These are phyloP conservation scores for Chaetomidium leptoderma DNA, from an alignment of 495 filamentous ascomycete species.

Conservation along the genomic window DNA sequence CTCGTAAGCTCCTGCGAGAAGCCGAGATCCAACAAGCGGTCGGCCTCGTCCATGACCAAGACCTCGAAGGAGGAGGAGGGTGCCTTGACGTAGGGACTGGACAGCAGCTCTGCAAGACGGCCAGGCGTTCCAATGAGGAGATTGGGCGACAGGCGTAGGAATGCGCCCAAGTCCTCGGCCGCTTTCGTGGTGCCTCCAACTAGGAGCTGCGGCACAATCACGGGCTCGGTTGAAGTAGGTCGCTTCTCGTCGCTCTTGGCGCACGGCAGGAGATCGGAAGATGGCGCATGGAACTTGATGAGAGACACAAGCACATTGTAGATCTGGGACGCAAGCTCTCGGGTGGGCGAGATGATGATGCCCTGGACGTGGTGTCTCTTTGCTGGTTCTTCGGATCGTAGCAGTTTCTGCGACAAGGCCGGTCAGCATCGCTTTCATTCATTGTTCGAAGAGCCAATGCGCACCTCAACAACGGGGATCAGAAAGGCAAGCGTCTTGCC, in stretches of 20 bases:
- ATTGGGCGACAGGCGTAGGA: constrained; percentile 76
- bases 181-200: constrained; percentile 79
- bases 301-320: constrained; percentile 73
- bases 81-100: constrained; percentile 85
- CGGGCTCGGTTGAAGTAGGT: constrained; percentile 47
- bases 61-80: constrained; percentile 84
- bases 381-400: constrained; percentile 64
- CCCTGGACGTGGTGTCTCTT: constrained; percentile 86
- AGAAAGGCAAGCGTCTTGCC: constrained; percentile 92
- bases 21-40: constrained; percentile 87
- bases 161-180: constrained; percentile 76
- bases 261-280: constrained; percentile 56
- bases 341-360: constrained; percentile 87
- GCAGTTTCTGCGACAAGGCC: constrained; percentile 47
- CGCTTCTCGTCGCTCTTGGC: constrained; percentile 49
- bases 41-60: constrained; percentile 90
- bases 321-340: constrained; percentile 89
- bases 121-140: constrained; percentile 86
- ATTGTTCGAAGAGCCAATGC: not conserved
- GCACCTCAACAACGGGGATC: constrained; percentile 73
- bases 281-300: constrained; percentile 75
- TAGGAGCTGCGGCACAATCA: constrained; percentile 78
- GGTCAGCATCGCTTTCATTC: not conserved
- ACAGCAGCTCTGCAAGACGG: constrained; percentile 79
- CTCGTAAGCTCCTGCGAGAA: constrained; percentile 86